Conservation (phyloP, 1,284 basidiomycete genomes). For the Moesziomyces sp. region DNA sequence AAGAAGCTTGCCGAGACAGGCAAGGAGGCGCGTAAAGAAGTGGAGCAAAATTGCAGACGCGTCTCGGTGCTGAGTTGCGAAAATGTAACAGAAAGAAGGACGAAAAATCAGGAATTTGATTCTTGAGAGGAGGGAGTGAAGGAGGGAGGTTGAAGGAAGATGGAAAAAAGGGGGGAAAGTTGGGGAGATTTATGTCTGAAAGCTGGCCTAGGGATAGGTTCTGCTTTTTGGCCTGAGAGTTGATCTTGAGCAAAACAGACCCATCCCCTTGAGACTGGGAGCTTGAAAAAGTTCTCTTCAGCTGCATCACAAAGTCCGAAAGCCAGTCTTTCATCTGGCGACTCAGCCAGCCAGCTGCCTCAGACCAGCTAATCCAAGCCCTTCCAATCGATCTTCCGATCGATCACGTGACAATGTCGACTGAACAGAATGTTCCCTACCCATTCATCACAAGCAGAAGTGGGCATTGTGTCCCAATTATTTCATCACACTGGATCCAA, state of each 20-base stretch:
- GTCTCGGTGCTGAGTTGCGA: not conserved
- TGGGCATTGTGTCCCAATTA: too few relatives aligned
- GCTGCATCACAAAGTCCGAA: too few relatives aligned
- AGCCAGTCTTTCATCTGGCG: too few relatives aligned
- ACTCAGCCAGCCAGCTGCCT: too few relatives aligned
- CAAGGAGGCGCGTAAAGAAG: constrained; percentile 13
- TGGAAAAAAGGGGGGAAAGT: not conserved
- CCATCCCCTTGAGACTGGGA: not conserved
- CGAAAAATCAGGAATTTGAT: not conserved
- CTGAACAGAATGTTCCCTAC: too few relatives aligned
- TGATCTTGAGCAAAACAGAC: not conserved
- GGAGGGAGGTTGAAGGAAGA: not conserved
- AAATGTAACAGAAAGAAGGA: not conserved
- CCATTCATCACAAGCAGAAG: too few relatives aligned
- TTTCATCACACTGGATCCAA: too few relatives aligned
- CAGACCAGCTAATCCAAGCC: too few relatives aligned
- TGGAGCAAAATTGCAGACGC: not conserved
- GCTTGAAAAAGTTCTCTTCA: not conserved
- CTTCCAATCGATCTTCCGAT: too few relatives aligned
- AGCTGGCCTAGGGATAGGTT: not conserved
- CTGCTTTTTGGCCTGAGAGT: not conserved
- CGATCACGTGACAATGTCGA: too few relatives aligned
- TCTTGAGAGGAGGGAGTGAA: not conserved
- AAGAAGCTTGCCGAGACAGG: constrained; percentile 6
- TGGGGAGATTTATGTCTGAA: not conserved